Evolutionary conservation across 129 eudicot species (phyloP), one percentile per base, ranked within the genome.

Genomic region (Flaveria brownii): DNA sequence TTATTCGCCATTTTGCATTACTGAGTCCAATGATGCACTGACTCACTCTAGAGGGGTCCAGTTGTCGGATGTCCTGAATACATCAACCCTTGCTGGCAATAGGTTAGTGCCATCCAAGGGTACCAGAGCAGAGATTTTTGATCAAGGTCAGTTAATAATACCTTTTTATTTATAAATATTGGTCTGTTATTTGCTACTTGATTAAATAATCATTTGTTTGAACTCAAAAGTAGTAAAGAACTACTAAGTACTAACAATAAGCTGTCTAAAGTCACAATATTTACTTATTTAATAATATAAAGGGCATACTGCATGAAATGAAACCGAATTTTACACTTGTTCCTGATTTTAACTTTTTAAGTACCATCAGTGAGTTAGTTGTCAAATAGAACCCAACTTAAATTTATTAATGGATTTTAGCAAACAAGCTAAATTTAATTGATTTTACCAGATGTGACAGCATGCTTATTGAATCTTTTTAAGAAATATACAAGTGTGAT

Each of bases 1-100:
- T 70, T 73, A 86, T 63, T 89, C 94, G 13, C 72, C 91, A 11
- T 78, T 92, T 72, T 86, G 78, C 78, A 91, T 87, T 86, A 80
- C 45, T 51, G 69, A 25, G 17, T 22, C 64, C 41, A 43, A 55
- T 50, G 74, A 77, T 71, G 82, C 51, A 68, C 80, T 75, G 71
- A 30, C 78, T 78, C 86, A 81, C 54, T 45, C 78, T 72, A 63
- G 85, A 20, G 79, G 78, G n/a, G 63, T 50, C 51, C 85, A 77
- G 79, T 60, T 83, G 22, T 65, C 82, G 11, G 73, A 76, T 72
- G 84, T 81, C 43, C 52, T 64, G 22, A 70, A 62, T 68, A 81
- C 66, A 70, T 83, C 82, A 36, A 46, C 62, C 68, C 77, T 73
- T 70, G 75, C 68, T 61, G 39, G 85, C 67, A 67, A 74, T 73